Evolutionary conservation across 208 protist genomes (phyloP).

Genomic region (Leishmania lainsoni): DNA sequence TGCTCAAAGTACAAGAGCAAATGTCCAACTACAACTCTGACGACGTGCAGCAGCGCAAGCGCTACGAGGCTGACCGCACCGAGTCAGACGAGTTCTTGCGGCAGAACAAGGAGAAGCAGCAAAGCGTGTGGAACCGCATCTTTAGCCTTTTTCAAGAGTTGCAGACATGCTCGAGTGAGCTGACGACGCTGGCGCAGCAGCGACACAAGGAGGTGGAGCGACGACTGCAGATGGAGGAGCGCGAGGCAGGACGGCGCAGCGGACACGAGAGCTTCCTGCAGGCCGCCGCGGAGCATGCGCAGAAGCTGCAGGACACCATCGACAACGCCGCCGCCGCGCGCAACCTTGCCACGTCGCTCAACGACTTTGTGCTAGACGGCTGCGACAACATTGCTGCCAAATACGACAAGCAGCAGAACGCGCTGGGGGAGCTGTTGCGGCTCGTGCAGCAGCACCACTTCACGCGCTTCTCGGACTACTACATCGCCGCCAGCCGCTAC

Average conservation of each 20-base stretch:
- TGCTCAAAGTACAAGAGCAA: conserved; percentile 84
- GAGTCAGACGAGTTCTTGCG: conserved; percentile 80
- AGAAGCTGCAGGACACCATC: conserved; percentile 84
- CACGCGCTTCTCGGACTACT: conserved; percentile 89
- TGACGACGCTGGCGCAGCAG: conserved; percentile 59
- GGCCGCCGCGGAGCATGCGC: conserved; percentile 67
- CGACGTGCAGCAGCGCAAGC: conserved; percentile 78
- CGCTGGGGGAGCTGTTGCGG: conserved; percentile 75
- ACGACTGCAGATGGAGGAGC: conserved; percentile 83
- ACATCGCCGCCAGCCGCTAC: conserved; percentile 81
- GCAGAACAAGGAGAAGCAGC: conserved; percentile 92
- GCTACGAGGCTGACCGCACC: conserved; percentile 76
- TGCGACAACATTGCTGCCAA: conserved; percentile 86
- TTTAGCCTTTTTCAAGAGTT: conserved; percentile 80
- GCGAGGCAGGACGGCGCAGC: conserved; percentile 78
- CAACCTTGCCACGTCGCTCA: conserved; percentile 78
- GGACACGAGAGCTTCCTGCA: conserved; percentile 82
- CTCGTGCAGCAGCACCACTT: conserved; percentile 88
- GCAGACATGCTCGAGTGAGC: conserved; percentile 67
- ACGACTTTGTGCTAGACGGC: conserved; percentile 88
- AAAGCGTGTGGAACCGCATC: conserved; percentile 88
- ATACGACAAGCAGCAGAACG: conserved; percentile 88
- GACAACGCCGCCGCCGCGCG: conserved; percentile 75
- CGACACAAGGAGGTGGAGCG: conserved; percentile 79
- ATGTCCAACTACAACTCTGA: conserved; percentile 87